Conservation (phyloP, 192 early-diverging fungal species). For the Entrophospora sp. region DNA sequence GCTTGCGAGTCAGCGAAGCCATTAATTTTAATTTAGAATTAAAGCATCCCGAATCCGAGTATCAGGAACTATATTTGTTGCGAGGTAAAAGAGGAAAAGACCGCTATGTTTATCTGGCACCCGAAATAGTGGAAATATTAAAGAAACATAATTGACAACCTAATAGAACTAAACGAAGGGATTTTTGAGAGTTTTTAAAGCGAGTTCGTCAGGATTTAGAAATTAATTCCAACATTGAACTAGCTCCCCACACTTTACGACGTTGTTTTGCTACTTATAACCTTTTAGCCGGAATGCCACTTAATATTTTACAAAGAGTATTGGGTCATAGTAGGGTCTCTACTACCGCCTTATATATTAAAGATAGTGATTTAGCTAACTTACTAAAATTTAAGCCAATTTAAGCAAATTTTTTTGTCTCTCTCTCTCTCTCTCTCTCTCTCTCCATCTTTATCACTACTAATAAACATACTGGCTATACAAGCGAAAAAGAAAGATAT, state of each 20-base stretch:
- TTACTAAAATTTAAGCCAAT: constrained; percentile 2
- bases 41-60: neutral
- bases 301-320: neutral
- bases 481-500: too few relatives aligned
- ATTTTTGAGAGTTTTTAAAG: constrained; percentile 8
- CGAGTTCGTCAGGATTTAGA: constrained; percentile 11
- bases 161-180: neutral
- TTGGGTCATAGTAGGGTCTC: constrained; percentile 2
- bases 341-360: constrained; percentile 7
- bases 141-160: neutral
- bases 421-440: too few relatives aligned
- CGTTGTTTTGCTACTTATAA: constrained; percentile 13
- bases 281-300: constrained; percentile 1
- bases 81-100: constrained; percentile 8
- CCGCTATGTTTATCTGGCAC: neutral
- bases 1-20: neutral
- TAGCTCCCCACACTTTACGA: neutral
- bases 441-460: too few relatives aligned
- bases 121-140: neutral
- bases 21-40: constrained; percentile 5
- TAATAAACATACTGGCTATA: too few relatives aligned
- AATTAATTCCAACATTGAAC: neutral
- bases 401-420: too few relatives aligned
- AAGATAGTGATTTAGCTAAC: constrained; percentile 3
- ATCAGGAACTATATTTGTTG: neutral